phyloP scores from a whole-genome alignment of 2,329 filamentous ascomycete species.

The Neopestalotiopsis sp. region DNA sequence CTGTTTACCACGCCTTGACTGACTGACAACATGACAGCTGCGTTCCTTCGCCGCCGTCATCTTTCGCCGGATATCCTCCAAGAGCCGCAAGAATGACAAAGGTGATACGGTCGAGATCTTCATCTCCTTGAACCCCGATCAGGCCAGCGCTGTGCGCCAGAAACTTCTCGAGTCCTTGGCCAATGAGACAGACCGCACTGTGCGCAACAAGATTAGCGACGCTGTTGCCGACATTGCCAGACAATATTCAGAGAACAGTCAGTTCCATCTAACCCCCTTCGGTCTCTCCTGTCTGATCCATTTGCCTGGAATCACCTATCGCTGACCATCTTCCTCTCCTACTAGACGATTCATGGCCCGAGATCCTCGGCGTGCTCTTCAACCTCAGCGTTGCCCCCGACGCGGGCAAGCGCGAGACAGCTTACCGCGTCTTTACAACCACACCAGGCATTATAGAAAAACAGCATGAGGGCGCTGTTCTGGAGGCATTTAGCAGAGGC shows the following conservation, averaged over 20 bases:
- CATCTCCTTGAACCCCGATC: conserved; percentile 74
- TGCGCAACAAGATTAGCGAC: conserved; percentile 95
- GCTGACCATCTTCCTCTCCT: conserved; percentile 24
- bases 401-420: conserved; percentile 83
- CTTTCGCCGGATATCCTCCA: conserved; percentile 91
- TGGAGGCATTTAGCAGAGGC: conserved; percentile 85
- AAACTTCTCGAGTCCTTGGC: conserved; percentile 82
- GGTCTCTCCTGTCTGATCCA: background rate
- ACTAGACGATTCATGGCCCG: conserved; percentile 83
- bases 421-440: conserved; percentile 93
- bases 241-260: conserved; percentile 92
- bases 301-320: background rate
- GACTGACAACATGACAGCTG: conserved; percentile 55
- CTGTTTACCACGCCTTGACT: background rate
- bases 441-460: conserved; percentile 96
- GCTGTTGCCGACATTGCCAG: conserved; percentile 95
- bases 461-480: conserved; percentile 90
- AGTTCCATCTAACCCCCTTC: conserved; percentile 34
- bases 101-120: conserved; percentile 84
- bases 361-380: conserved; percentile 85
- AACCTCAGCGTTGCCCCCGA: conserved; percentile 87
- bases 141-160: conserved; percentile 78
- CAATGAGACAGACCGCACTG: conserved; percentile 72
- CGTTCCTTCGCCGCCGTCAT: conserved; percentile 92
- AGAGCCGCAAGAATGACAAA: conserved; percentile 77